Conservation (phyloP, 768 basidiomycete genomes). For the Leccinum uliginosum region DNA sequence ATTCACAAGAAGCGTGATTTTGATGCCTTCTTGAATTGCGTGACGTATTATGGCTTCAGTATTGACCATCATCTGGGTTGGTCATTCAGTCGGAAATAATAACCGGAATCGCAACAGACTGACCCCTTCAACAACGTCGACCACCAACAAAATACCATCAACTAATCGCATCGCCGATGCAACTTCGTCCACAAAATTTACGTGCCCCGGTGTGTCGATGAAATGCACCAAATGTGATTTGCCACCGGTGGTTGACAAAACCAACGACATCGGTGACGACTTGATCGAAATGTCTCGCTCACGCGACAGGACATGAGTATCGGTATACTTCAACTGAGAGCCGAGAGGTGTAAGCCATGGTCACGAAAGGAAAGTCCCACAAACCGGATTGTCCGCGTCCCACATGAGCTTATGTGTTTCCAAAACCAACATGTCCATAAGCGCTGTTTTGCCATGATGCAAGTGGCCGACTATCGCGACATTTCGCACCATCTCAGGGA, state of each 20-base stretch:
- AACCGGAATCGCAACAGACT: conserved; percentile 26
- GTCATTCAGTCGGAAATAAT: conserved; percentile 10
- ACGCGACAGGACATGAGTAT: conserved; percentile 87
- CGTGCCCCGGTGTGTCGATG: conserved; percentile 97
- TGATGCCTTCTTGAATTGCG: conserved; percentile 82
- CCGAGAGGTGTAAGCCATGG: conserved; percentile 19
- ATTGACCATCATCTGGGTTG: conserved; percentile 79
- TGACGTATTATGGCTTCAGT: conserved; percentile 87
- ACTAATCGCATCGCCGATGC: conserved; percentile 81
- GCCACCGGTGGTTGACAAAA: conserved; percentile 77
- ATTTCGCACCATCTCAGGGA: conserved; percentile 94
- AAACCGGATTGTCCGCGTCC: conserved; percentile 86
- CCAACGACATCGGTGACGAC: conserved; percentile 92
- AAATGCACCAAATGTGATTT: conserved; percentile 93
- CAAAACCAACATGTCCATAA: conserved; percentile 95
- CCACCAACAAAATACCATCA: conserved; percentile 90
- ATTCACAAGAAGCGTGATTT: conserved; percentile 92
- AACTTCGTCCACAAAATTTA: conserved; percentile 98
- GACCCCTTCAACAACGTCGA: conserved; percentile 98
- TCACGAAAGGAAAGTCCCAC: conserved; percentile 26
- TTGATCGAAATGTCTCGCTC: conserved; percentile 92
- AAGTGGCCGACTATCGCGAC: conserved; percentile 95
- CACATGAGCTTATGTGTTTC: conserved; percentile 95
- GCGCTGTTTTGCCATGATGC: conserved; percentile 95
- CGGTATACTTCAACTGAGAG: conserved; percentile 85